A percentile compares a stretch with the other conserved stretches of the same genome.
Evolutionary conservation across 305 asterid genomes (phyloP).

Genomic region (Fraxinus angustifolia): DNA sequence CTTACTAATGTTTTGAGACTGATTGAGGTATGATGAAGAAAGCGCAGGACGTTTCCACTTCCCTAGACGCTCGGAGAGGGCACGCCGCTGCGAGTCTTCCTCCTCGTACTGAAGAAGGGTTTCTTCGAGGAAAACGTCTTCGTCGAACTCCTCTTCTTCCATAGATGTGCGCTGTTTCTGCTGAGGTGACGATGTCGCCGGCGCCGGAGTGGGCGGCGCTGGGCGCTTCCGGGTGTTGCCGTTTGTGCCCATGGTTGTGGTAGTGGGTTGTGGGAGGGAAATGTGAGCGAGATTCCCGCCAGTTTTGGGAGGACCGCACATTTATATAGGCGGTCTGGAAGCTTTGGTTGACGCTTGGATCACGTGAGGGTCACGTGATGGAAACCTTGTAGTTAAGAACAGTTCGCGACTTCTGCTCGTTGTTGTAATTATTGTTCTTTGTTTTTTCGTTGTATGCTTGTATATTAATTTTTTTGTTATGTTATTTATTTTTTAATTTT

Average conservation of each 20-base stretch:
- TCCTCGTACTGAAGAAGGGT: constrained; percentile 76
- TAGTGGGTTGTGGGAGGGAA: constrained; percentile 25
- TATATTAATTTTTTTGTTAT: too few relatives aligned
- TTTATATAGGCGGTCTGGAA: background rate
- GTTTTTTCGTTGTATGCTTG: background rate
- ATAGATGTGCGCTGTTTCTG: constrained; percentile 50
- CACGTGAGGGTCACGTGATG: background rate
- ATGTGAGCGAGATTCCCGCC: constrained; percentile 44
- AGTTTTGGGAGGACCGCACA: background rate
- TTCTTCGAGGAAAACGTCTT: constrained; percentile 85
- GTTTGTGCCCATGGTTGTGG: constrained; percentile 45
- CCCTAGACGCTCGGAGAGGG: constrained; percentile 50
- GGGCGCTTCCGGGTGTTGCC: constrained; percentile 59
- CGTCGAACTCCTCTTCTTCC: constrained; percentile 89
- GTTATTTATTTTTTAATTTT: background rate
- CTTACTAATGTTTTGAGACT: constrained; percentile 59
- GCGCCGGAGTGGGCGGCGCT: constrained; percentile 32
- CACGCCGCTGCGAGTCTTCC: constrained; percentile 58
- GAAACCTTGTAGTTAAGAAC: background rate
- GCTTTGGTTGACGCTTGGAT: background rate
- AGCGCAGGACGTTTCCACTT: constrained; percentile 83
- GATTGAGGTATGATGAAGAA: constrained; percentile 45
- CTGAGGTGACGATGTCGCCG: constrained; percentile 45
- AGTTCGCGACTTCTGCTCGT: background rate
- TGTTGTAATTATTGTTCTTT: too few relatives aligned